Base-by-base conservation (phyloP, 345 rosid species). In the Aurinia saxatilis region DNA sequence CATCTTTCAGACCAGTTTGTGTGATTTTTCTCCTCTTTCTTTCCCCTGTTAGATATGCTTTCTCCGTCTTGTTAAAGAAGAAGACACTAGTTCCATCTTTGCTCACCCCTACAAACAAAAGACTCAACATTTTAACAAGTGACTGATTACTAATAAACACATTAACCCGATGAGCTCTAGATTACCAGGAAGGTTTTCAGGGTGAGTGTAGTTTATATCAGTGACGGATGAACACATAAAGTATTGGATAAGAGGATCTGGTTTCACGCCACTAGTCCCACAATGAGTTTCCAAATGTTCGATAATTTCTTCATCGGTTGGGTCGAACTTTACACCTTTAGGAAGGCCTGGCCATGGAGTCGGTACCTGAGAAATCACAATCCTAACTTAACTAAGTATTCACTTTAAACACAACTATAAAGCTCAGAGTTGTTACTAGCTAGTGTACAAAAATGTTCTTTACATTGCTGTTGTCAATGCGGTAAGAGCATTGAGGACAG, bases 241-340 rank as follows among this genome's bases (percentile, higher is more conserved):
- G 50, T 81, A 90, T 36, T 84, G 82, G 10, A 88, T 77, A 25
- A 86, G 71, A 33, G 41, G 1, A 51, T 88, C 83, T 8, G 82
- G 77, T 42, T 72, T 64, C 3, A 71, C 71, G 62, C 67, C 74
- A 57, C 82, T 79, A 62, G 76, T 49, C 15, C 96, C 84, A 56
- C 98, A 82, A 62, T 86, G 86, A 10, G 91, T 91, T n/a, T 82
- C 88, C 61, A 92, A 75, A 75, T 89, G 96, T 44, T 81, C 82
- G 4, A 92, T 23, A 38, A 89, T 79, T 68, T 87, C 84, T 10
- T 56, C 75, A 75, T 89, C 96, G 33, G 98, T 79, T 6, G 96
- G 98, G 64, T 87, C 96, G 63, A 92, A 92, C 70, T 89, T 89
- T 8, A 92, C 96, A 53, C 98, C 98, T 66, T 66, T 78, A 27